Evolutionary conservation across 805 yeast species (phyloP).

Genomic region (Diddensiella caesifluorescens): DNA sequence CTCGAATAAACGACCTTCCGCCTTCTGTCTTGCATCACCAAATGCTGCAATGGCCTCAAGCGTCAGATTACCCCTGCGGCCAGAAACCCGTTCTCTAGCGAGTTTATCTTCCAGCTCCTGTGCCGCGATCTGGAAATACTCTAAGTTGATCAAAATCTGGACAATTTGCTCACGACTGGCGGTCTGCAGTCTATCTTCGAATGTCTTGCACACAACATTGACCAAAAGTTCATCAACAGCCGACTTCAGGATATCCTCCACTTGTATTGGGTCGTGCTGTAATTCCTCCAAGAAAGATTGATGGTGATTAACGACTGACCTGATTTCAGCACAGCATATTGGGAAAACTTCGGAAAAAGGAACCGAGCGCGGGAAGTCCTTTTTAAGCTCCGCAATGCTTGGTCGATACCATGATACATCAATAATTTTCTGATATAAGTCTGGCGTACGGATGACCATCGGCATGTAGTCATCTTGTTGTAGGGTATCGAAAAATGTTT

Average conservation of each 20-base stretch:
- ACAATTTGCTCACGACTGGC: conserved; percentile 85
- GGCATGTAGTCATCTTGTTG: conserved; percentile 88
- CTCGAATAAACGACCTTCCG: conserved; percentile 76
- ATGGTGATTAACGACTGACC: conserved; percentile 59
- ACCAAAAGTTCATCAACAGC: conserved; percentile 66
- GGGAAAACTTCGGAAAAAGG: conserved; percentile 90
- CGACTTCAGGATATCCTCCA: conserved; percentile 53
- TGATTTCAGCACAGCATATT: conserved; percentile 71
- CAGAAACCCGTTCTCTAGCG: conserved; percentile 34
- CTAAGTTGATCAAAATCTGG: conserved; percentile 82
- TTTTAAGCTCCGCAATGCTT: conserved; percentile 38
- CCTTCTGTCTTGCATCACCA: conserved; percentile 54
- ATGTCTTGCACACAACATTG: conserved; percentile 58
- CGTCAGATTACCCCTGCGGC: conserved; percentile 37
- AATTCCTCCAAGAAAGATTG: conserved; percentile 59
- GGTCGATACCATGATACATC: conserved; percentile 65
- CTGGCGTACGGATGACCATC: conserved; percentile 55
- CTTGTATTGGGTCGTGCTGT: conserved; percentile 54
- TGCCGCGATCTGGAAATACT: conserved; percentile 75
- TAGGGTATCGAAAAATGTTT: conserved; percentile 56
- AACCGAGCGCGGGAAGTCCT: conserved; percentile 53
- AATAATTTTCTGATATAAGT: conserved; percentile 58
- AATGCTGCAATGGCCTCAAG: conserved; percentile 53
- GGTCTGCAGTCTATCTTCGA: conserved; percentile 56
- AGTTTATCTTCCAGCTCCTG: conserved; percentile 49